Conservation (phyloP, 176 grass and related monocot species). For the Chloris gayana region DNA sequence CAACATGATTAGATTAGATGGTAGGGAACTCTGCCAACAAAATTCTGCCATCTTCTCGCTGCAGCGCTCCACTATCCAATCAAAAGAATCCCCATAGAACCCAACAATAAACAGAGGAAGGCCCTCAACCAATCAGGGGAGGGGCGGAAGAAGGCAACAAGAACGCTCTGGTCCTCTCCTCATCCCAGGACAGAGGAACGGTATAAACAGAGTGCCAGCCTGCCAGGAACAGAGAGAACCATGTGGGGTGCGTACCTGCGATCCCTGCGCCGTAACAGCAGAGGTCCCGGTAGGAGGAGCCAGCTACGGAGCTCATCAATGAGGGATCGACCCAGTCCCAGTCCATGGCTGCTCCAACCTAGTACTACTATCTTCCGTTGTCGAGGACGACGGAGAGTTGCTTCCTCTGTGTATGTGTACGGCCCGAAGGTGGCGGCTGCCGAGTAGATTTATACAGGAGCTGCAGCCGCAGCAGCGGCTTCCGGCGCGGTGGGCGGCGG, state of each 20-base stretch:
- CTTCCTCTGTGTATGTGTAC: neutral
- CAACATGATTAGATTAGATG: neutral
- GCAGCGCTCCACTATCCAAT: neutral
- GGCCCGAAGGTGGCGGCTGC: neutral
- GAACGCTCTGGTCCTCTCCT: conserved; percentile 5
- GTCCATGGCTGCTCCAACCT: conserved; percentile 12
- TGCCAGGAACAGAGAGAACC: neutral
- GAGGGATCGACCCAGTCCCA: conserved; percentile 20
- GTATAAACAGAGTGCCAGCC: neutral
- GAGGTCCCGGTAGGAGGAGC: conserved; percentile 47
- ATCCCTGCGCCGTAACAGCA: conserved; percentile 83
- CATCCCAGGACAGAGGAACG: neutral
- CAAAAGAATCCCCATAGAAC: neutral
- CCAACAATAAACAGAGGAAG: neutral
- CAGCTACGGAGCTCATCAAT: conserved; percentile 37
- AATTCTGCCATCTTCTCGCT: neutral
- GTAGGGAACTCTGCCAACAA: neutral
- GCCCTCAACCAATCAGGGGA: neutral
- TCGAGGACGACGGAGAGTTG: neutral
- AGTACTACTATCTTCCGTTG: neutral
- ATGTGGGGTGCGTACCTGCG: conserved; percentile 51
- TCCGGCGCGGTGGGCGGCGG: neutral
- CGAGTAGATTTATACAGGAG: neutral
- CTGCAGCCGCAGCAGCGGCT: neutral
- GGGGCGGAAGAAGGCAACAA: neutral